Base-by-base conservation (phyloP, 1,139 yeast species). In the Casaregolazyma lundiana region DNA sequence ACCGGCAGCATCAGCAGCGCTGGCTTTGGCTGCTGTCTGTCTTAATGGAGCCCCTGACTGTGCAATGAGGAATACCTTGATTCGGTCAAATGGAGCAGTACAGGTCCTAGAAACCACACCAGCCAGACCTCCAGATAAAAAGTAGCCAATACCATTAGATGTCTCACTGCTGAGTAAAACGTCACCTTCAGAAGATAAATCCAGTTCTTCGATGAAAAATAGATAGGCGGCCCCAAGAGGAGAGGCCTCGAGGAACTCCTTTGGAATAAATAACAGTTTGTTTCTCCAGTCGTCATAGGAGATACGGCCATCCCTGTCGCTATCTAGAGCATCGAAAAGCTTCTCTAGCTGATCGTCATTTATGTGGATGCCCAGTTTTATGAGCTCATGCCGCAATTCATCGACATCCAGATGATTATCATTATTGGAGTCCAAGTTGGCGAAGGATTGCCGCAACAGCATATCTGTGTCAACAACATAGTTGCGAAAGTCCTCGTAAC, bases 91-190 rank as follows among this genome's bases (percentile, higher is more conserved):
- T 9, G 98, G 98, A 0, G 98, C 98, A 0, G 98, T 92, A 59
- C 95, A 84, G 0, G 97, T 89, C 67, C 98, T 79, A n/a, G 97
- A 88, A 3, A 92, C 84, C 4, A 92, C 98, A 1, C 98, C 98
- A 0, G 97, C 86, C 26, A 90, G 67, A 0, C 98, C 98, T 30
- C 98, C 98, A 1, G 97, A 96, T 30, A 89, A 66, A 60, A 92
- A 92, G 62, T 80, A 92, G 0, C 97, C 97, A 54, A 88, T 75
- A 26, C 97, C 95, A 60, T 83, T 81, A 39, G 87, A 69, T 46
- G 86, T 77, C 53, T 87, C 96, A 60, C 80, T 82, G 39, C 84
- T 81, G 37, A 89, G 73, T 0, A 95, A 82, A 49, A 89, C 89
- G 67, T 90, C 97, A 61, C 97, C 96, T 61, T 92, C 97, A 0